Conservation (phyloP, 202 grass and related monocot species). For the Carex sylvatica region DNA sequence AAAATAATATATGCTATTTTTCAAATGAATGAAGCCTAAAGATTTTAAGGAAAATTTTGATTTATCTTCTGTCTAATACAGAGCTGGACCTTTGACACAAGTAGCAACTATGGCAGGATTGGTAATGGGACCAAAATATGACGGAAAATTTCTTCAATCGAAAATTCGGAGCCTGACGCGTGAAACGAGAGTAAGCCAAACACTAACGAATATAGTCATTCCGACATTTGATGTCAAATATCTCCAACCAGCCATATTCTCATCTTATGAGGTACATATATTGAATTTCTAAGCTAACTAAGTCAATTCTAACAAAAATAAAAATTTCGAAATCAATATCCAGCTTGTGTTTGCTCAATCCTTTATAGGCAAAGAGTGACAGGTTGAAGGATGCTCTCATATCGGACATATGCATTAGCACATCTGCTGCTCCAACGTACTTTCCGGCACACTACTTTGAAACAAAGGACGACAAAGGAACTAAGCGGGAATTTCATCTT, state of each 20-base stretch:
- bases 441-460: conserved; percentile 67
- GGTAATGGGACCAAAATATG: conserved; percentile 45
- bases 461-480: not conserved
- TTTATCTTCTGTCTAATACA: not conserved
- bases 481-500: conserved; percentile 40
- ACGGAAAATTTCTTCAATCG: conserved; percentile 50
- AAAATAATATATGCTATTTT: not conserved
- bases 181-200: conserved; percentile 32
- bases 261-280: conserved; percentile 41
- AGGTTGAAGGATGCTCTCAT: conserved; percentile 53
- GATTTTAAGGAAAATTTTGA: not conserved
- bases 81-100: conserved; percentile 28
- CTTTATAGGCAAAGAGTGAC: conserved; percentile 21
- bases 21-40: not conserved
- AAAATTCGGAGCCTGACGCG: conserved; percentile 39
- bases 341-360: not conserved
- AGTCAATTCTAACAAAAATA: not conserved
- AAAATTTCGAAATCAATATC: not conserved
- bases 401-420: conserved; percentile 78
- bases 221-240: conserved; percentile 53
- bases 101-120: not conserved
- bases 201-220: conserved; percentile 53
- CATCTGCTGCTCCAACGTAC: conserved; percentile 62
- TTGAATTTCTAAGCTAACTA: not conserved
- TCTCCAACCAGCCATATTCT: conserved; percentile 54